Percentiles rank a stretch among this genome's conserved stretches.
phyloP scores from a whole-genome alignment of 73 alveolate genomes.

The Paramecium sexaurelia region DNA sequence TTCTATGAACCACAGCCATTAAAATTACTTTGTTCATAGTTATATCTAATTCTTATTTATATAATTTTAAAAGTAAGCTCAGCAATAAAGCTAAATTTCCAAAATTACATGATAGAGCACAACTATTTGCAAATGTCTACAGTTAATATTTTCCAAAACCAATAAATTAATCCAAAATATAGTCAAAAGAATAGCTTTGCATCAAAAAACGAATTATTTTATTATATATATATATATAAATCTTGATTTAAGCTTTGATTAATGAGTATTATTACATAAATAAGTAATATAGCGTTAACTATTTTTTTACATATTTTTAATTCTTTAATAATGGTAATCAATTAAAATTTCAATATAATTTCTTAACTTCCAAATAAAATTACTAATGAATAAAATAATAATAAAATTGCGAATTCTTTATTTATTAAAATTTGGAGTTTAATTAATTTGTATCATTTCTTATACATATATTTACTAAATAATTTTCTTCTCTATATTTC shows the following conservation, averaged over 20 bases:
- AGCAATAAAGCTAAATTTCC: constrained; percentile 20
- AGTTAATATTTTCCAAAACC: background rate
- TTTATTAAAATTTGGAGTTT: too few species aligned
- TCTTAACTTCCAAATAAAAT: background rate
- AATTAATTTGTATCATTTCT: too few species aligned
- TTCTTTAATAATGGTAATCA: background rate
- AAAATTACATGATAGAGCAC: constrained; percentile 1
- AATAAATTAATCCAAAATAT: background rate
- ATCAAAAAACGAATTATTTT: constrained; percentile 5
- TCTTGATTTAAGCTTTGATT: background rate
- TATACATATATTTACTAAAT: background rate
- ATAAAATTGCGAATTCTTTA: background rate
- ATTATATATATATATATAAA: background rate
- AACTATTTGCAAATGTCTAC: background rate
- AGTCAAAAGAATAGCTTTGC: background rate
- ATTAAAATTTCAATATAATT: background rate
- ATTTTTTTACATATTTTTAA: background rate
- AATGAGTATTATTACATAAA: background rate
- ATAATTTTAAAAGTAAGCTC: background rate
- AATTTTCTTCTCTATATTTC: background rate
- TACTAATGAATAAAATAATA: too few species aligned
- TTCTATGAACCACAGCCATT: constrained; percentile 7
- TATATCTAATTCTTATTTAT: background rate
- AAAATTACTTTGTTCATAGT: constrained; percentile 3
- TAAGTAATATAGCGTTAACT: background rate